Evolutionary conservation across 352 stramenopile species (phyloP), one percentile per base, ranked within the genome.

Genomic region (Globisporangium spiculum): DNA sequence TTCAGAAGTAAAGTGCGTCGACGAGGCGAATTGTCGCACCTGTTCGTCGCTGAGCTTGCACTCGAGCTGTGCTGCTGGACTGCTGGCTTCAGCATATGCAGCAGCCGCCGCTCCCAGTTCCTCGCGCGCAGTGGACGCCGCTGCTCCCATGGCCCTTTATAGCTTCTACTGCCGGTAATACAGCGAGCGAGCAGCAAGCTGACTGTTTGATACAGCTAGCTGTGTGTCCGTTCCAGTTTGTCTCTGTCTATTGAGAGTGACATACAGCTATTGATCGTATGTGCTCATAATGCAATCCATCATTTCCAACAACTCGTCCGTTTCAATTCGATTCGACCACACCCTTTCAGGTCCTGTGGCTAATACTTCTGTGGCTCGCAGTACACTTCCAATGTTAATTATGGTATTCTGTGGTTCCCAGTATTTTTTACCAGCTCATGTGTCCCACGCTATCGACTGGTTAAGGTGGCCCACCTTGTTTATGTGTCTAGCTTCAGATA

Each of bases 31-130:
- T 32, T 50, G 70, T n/a, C 74, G 64, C 36, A 91, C 69, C 52
- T 91, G 66, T 38, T 77, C 78, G 48, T 84, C 72, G 54, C 72
- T 75, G n/a, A 91, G 83, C 50, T 84, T 86, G 67, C 81, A 91
- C 0, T 55, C 70, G 38, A 92, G 69, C 22, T 75, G 78, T 3
- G 46, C 12, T n/a, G 7, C 2, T 26, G 18, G 44, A 4, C n/a
- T 10, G 0, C 57, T 44, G 26, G 12, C 26, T 46, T 44, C 64
- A 5, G 52, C 22, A 1, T 44, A 32, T 10, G 61, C 48, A 22
- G n/a, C 24, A 16, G 44, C n/a, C 3, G 34, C 64, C 0, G 60
- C 36, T 0, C 41, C 57, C 27, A 90, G 71, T 38, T 76, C 83
- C 30, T 90, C 81, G 44, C 83, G 75, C 32, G 72, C 77, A 63